These are phyloP conservation scores for Suillus paluster DNA, from an alignment of 768 basidiomycete species.

Conservation along the genomic window DNA sequence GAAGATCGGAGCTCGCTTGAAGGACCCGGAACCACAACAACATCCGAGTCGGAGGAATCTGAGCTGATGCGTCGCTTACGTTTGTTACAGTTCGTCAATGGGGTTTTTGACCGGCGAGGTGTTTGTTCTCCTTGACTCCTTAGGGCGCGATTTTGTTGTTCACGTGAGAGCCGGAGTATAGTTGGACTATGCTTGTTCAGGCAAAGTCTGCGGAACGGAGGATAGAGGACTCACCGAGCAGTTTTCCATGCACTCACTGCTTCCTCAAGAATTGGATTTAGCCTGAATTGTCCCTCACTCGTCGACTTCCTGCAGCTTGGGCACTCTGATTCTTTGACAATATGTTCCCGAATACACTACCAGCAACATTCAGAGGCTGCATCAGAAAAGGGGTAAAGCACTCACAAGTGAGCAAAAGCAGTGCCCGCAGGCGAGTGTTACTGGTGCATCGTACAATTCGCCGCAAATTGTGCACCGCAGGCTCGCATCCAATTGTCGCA, in stretches of 20 bases:
- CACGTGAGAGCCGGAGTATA: conserved; percentile 46
- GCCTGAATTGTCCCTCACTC: conserved; percentile 65
- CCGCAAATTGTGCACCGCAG: conserved; percentile 79
- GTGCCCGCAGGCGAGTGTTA: conserved; percentile 77
- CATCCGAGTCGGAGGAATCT: conserved; percentile 29
- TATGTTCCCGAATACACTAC: conserved; percentile 72
- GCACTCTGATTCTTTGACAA: conserved; percentile 67
- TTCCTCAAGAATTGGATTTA: conserved; percentile 73
- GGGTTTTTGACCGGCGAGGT: conserved; percentile 20
- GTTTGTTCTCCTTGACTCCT: conserved; percentile 17
- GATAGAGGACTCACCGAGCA: conserved; percentile 55
- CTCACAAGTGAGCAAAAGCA: conserved; percentile 80
- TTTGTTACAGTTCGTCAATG: conserved; percentile 36
- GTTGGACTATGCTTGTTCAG: conserved; percentile 39
- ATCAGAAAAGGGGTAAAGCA: conserved; percentile 6
- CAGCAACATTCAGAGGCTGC: conserved; percentile 11
- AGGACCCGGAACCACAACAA: conserved; percentile 34
- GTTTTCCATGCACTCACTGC: conserved; percentile 70
- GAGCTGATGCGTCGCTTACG: conserved; percentile 34
- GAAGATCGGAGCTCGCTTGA: conserved; percentile 27
- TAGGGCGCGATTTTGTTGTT: conserved; percentile 27
- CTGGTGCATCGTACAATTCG: conserved; percentile 73
- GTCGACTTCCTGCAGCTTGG: conserved; percentile 67
- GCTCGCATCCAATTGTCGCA: conserved; percentile 65
- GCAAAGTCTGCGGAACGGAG: background rate